Conservation (phyloP, 2,329 filamentous ascomycete genomes). For the Pseudogymnoascus sp. region DNA sequence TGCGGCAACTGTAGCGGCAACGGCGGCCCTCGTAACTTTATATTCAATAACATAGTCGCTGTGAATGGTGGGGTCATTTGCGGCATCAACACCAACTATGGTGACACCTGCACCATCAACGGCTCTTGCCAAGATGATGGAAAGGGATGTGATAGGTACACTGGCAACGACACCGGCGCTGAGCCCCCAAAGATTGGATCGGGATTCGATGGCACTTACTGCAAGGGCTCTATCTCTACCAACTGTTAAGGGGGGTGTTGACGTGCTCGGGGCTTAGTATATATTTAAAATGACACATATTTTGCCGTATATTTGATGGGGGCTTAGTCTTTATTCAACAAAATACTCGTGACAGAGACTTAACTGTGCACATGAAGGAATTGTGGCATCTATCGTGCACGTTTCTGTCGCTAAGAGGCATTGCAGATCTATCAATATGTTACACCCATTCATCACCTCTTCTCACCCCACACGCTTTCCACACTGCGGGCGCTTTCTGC, state of each 20-base stretch:
- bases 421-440: background rate
- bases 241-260: background rate
- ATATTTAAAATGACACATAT: background rate
- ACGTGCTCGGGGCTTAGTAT: background rate
- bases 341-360: too few relatives aligned
- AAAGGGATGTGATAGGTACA: constrained; percentile 29
- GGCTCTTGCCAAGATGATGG: constrained; percentile 29
- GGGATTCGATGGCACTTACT: constrained; percentile 32
- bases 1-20: constrained; percentile 41
- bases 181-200: constrained; percentile 34
- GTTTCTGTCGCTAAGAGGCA: background rate
- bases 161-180: constrained; percentile 31
- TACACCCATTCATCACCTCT: background rate
- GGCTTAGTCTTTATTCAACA: background rate
- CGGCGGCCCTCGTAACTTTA: constrained; percentile 35
- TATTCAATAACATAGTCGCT: constrained; percentile 38
- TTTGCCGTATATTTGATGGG: background rate
- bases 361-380: too few relatives aligned
- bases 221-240: constrained; percentile 21
- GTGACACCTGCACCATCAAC: constrained; percentile 37
- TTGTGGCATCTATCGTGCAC: background rate
- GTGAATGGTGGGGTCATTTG: constrained; percentile 36
- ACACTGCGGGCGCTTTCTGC: background rate
- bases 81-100: constrained; percentile 46
- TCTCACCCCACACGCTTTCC: background rate